Base-by-base conservation (phyloP, 108 stramenopile genomes). In the Cyclotella kingstonii region DNA sequence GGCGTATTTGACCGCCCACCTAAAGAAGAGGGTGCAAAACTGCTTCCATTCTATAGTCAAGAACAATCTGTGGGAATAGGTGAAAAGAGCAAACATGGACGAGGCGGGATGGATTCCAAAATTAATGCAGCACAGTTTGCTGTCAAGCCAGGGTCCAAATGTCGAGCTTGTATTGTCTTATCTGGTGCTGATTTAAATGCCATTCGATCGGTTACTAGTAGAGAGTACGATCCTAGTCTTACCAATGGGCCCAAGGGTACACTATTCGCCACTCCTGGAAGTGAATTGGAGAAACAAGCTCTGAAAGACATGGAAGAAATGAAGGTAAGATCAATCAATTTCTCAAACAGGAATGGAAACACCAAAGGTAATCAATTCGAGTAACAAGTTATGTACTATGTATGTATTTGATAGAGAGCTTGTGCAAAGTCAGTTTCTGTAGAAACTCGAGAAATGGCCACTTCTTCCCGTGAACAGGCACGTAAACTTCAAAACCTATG, bases 1-100 rank as follows among this genome's bases (percentile, higher is more conserved):
- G 97, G 96, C 9, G 94, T 98, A 1, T 98, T 80, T 75, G 93
- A 96, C 53, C 86, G 75, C 40, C 90, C 93, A 12, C 97, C 97
- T 1, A 70, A 61, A 4, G 87, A 89, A 14, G 45, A 76, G 6
- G 87, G 81, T 17, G 90, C 97, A 3, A 88, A 85, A 76, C 45
- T 88, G 46, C 51, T 93, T n/a, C 60, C 70, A 17, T 64, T 87
- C 40, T 93, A 78, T 60, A 40, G 60, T 8, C 47, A 81, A 56
- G 61, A 79, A 4, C 46, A 68, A 45, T 76, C 81, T 7, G 90
- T 96, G 25, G 72, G 57, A 5, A 94, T 96, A 60, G 97, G 97
- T 22, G 82, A 80, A 11, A 96, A 96, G 71, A 91, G 89, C 64
- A 34, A 78, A 23, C 91, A 89, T 46, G 95, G 94, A 5, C 84